phyloP scores from a whole-genome alignment of 331 rosid species.

The Malus hybrid region DNA sequence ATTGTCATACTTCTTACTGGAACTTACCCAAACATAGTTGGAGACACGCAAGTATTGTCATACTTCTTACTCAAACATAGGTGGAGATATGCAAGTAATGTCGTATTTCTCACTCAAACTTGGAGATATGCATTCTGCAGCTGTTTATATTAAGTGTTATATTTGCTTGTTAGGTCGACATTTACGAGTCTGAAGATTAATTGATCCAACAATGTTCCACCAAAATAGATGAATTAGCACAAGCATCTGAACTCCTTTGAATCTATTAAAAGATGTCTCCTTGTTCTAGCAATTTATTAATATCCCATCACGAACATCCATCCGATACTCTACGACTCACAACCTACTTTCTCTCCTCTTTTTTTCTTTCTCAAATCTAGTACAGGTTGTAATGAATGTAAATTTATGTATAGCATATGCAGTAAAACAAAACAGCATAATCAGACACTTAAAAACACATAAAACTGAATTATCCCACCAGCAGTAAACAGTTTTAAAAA shows the following conservation, averaged over 20 bases:
- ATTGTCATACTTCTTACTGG: background rate
- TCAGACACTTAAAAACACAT: background rate
- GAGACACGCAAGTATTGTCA: background rate
- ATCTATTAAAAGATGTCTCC: background rate
- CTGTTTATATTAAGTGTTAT: no score
- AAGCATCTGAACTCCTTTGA: background rate
- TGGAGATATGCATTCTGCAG: no score
- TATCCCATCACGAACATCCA: no score
- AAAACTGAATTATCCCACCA: background rate
- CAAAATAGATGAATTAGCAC: background rate
- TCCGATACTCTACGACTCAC: background rate
- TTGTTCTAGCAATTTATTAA: no score
- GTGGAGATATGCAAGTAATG: background rate
- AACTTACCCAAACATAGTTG: background rate
- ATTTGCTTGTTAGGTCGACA: no score
- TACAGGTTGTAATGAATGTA: background rate
- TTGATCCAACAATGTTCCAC: background rate
- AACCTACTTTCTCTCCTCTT: background rate
- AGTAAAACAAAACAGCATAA: background rate
- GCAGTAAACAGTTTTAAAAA: slow-evolving; percentile 1
- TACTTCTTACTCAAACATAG: background rate
- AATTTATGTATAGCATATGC: background rate
- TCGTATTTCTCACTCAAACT: background rate
- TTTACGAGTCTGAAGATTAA: background rate
- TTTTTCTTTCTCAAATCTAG: background rate